These are phyloP conservation scores for Aspergillus novoparasiticus DNA, from an alignment of 2,329 filamentous ascomycete genomes.

Conservation along the genomic window DNA sequence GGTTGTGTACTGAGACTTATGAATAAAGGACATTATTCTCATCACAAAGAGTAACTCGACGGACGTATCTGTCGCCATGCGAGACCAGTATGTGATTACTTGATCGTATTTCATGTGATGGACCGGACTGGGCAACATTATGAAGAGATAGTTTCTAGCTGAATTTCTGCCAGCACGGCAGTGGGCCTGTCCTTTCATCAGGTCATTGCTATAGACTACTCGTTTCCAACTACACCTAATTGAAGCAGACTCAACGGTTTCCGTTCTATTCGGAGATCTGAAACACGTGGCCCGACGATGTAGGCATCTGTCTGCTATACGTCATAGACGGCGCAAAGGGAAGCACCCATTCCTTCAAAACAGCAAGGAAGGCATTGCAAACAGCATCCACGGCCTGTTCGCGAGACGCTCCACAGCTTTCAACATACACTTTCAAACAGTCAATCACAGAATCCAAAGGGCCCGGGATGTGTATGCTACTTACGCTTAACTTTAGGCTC, in stretches of 20 bases:
- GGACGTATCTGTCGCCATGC: neutral
- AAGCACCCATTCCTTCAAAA: constrained; percentile 42
- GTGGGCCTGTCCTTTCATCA: neutral
- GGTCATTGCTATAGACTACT: neutral
- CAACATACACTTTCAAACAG: constrained; percentile 42
- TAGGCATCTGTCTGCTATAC: constrained; percentile 36
- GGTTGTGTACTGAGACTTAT: constrained; percentile 23
- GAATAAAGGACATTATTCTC: constrained; percentile 17
- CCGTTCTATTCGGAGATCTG: neutral
- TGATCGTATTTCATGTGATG: neutral
- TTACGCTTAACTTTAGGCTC: constrained; percentile 67
- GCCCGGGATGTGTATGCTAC: constrained; percentile 16
- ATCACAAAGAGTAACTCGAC: neutral
- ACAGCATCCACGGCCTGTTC: constrained; percentile 40
- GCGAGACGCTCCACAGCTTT: constrained; percentile 41
- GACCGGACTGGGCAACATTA: neutral
- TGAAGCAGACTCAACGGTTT: neutral
- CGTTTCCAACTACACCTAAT: neutral
- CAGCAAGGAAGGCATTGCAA: constrained; percentile 39
- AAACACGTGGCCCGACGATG: constrained; percentile 41
- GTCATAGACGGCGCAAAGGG: constrained; percentile 43
- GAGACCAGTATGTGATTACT: neutral
- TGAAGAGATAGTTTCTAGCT: neutral
- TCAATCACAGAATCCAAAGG: constrained; percentile 1
- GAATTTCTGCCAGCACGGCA: neutral